phyloP scores from a whole-genome alignment of 768 basidiomycete species.

The Saitozyma sp. region DNA sequence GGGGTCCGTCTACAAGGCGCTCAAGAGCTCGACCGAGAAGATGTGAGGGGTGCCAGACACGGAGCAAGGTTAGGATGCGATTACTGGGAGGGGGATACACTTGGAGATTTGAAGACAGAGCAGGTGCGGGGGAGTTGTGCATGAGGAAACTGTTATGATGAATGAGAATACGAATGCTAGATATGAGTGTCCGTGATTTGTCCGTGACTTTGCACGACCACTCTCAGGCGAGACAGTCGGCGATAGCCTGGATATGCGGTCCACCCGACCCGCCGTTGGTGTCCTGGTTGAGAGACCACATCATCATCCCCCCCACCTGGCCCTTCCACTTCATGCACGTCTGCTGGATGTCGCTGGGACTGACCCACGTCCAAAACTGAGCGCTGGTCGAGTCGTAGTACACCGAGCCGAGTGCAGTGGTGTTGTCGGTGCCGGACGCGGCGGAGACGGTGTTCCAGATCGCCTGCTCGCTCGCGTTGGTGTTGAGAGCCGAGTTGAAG shows the following conservation, averaged over 20 bases:
- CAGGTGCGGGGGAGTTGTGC: too few relatives aligned
- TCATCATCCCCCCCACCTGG: slow-evolving; percentile 32
- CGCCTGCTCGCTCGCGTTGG: not conserved
- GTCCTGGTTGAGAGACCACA: slow-evolving; percentile 20
- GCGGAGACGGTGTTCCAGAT: not conserved
- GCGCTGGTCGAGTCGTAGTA: slow-evolving; percentile 15
- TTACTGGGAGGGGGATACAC: too few relatives aligned
- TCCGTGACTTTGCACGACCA: too few relatives aligned
- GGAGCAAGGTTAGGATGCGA: too few relatives aligned
- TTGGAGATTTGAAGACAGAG: too few relatives aligned
- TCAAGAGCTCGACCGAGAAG: too few relatives aligned
- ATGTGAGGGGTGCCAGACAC: too few relatives aligned
- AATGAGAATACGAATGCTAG: too few relatives aligned
- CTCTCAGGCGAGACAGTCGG: too few relatives aligned
- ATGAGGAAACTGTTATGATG: too few relatives aligned
- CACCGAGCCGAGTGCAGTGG: not conserved
- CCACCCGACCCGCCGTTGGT: not conserved
- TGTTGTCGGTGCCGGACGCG: not conserved
- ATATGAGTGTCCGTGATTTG: too few relatives aligned
- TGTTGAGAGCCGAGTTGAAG: not conserved
- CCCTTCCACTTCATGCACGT: slow-evolving; percentile 21
- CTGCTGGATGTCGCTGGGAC: slow-evolving; percentile 14
- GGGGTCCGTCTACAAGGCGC: too few relatives aligned
- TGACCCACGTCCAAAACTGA: slow-evolving; percentile 39
- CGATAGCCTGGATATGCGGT: not conserved